Conservation (phyloP, 768 basidiomycete species). For the Auricularia sp. region DNA sequence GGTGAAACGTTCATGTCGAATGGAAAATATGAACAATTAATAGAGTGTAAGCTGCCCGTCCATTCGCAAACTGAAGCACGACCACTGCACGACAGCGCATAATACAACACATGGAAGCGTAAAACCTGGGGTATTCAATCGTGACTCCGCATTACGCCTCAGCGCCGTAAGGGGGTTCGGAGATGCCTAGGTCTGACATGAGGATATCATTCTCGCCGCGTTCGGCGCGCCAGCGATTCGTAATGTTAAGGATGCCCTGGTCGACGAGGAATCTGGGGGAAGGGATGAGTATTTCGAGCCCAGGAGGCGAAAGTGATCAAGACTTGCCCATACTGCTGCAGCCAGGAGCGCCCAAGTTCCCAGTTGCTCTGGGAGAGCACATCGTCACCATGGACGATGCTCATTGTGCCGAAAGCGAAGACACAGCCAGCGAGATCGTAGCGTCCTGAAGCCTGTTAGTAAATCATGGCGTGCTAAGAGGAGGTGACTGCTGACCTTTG, state of each 20-base stretch:
- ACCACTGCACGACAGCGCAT: not conserved
- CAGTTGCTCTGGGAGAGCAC: constrained; percentile 83
- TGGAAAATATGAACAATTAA: not conserved
- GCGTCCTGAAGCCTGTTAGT: constrained; percentile 37
- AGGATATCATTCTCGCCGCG: constrained; percentile 67
- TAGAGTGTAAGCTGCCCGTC: not conserved
- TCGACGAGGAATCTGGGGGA: constrained; percentile 66
- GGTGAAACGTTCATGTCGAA: constrained; percentile 37
- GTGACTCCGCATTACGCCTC: not conserved
- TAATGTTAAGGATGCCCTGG: constrained; percentile 51
- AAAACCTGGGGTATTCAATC: not conserved
- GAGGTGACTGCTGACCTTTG: constrained; percentile 45
- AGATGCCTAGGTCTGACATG: constrained; percentile 38
- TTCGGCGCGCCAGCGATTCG: constrained; percentile 84
- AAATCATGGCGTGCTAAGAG: not conserved
- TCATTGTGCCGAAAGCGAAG: constrained; percentile 55
- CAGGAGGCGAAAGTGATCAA: not conserved
- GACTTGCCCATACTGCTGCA: constrained; percentile 70
- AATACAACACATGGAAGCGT: not conserved
- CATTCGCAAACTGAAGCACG: not conserved
- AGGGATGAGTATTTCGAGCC: constrained; percentile 5
- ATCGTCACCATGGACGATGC: constrained; percentile 83
- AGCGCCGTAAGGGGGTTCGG: constrained; percentile 2
- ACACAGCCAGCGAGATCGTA: constrained; percentile 76
- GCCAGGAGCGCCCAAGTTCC: constrained; percentile 80